These are phyloP conservation scores for Acacia concinna DNA, from an alignment of 331 rosid species.

Conservation along the genomic window DNA sequence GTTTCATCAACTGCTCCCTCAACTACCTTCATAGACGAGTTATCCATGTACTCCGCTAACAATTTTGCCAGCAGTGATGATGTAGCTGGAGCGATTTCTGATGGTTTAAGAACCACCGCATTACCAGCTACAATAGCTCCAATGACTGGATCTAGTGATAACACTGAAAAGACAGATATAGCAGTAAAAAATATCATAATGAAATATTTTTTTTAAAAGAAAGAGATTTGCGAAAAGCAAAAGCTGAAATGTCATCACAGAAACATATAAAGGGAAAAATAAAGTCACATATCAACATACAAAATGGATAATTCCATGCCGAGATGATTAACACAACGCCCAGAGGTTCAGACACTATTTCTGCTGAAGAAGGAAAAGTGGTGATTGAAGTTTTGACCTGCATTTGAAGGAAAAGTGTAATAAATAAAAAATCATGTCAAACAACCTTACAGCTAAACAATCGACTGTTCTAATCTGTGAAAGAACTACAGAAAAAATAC, in stretches of 20 bases:
- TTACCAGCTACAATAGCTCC: constrained; percentile 99
- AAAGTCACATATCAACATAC: constrained; percentile 49
- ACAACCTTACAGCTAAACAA: neutral
- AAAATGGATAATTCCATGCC: constrained; percentile 96
- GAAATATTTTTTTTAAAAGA: neutral
- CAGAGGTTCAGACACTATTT: constrained; percentile 89
- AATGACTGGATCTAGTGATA: constrained; percentile 93
- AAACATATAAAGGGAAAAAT: constrained; percentile 15
- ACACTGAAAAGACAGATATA: constrained; percentile 53
- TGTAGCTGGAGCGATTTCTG: constrained; percentile 90
- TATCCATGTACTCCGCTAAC: constrained; percentile 70
- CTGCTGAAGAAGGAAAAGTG: constrained; percentile 92
- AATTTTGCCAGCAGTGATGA: constrained; percentile 79
- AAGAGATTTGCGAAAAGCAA: constrained; percentile 10
- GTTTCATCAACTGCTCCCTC: constrained; percentile 90
- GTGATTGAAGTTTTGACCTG: constrained; percentile 77
- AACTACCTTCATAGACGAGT: constrained; percentile 70
- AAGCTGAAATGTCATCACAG: constrained; percentile 8
- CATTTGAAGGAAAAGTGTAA: constrained; percentile 20
- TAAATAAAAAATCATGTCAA: constrained; percentile 15
- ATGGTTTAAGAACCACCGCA: constrained; percentile 92
- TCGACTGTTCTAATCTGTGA: neutral
- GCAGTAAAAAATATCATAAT: constrained; percentile 4
- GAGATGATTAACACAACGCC: constrained; percentile 86
- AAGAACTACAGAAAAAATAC: constrained; percentile 41